phyloP scores from a whole-genome alignment of 139 green algal genomes.

The Choricystis sp. region DNA sequence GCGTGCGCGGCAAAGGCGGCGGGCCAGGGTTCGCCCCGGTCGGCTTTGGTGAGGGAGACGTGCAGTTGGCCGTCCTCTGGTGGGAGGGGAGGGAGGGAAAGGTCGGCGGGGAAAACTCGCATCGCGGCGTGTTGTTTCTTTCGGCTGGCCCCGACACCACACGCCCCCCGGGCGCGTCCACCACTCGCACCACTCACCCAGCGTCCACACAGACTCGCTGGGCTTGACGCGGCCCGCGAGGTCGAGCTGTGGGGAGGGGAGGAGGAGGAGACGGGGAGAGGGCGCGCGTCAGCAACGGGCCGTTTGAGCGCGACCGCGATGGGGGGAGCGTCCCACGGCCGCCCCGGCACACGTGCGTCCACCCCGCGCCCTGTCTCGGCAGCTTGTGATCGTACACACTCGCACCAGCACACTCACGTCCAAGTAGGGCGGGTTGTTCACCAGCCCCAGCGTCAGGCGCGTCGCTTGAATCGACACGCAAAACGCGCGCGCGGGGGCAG shows the following conservation, averaged over 20 bases:
- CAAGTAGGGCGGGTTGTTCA: constrained; percentile 63
- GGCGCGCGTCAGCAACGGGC: background rate
- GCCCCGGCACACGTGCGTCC: no score
- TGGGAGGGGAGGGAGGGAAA: constrained; percentile 1
- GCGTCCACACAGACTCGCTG: constrained; percentile 70
- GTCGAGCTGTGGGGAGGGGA: constrained; percentile 30
- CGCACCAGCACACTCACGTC: constrained; percentile 41
- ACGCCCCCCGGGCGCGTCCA: no score
- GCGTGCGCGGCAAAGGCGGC: constrained; percentile 52
- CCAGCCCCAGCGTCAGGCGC: constrained; percentile 50
- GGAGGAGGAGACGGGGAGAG: background rate
- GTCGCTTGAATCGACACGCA: constrained; percentile 33
- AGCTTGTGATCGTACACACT: no score
- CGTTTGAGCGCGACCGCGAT: no score
- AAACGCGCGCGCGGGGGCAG: constrained; percentile 8
- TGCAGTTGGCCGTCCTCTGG: constrained; percentile 43
- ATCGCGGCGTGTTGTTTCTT: background rate
- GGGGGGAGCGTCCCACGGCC: no score
- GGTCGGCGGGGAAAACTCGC: background rate
- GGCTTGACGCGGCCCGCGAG: constrained; percentile 38
- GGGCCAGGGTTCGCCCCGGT: constrained; percentile 55
- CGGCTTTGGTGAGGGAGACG: constrained; percentile 53
- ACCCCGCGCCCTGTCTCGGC: no score
- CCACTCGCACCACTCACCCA: constrained; percentile 27
- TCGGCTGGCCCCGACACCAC: no score